phyloP scores from a whole-genome alignment of 129 eudicot species.

The Arctium minus region DNA sequence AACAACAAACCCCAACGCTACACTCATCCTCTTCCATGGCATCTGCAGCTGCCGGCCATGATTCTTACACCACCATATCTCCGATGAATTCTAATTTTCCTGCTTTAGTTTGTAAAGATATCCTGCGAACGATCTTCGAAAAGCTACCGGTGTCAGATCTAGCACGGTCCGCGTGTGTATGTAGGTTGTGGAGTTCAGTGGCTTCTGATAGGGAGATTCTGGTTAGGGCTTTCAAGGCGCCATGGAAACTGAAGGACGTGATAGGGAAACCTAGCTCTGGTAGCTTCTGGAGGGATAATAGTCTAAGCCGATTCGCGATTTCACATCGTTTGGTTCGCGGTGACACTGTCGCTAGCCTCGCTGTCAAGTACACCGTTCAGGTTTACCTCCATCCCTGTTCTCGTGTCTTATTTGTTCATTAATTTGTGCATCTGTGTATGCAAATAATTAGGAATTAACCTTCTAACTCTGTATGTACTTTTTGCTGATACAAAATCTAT shows the following conservation, averaged over 20 bases:
- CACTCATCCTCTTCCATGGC: constrained; percentile 20
- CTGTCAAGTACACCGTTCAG: constrained; percentile 94
- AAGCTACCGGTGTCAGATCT: constrained; percentile 63
- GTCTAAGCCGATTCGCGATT: constrained; percentile 59
- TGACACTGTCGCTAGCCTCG: constrained; percentile 83
- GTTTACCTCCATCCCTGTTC: constrained; percentile 19
- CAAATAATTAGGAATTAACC: neutral
- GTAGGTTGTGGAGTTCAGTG: constrained; percentile 57
- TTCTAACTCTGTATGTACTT: neutral
- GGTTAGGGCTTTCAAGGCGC: constrained; percentile 57
- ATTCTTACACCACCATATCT: constrained; percentile 33
- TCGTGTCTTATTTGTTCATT: neutral
- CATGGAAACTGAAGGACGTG: constrained; percentile 68
- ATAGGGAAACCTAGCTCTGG: constrained; percentile 72
- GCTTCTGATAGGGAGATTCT: constrained; percentile 76
- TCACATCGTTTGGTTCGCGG: constrained; percentile 60
- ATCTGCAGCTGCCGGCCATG: neutral
- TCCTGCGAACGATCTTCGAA: constrained; percentile 62
- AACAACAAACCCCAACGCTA: constrained; percentile 23
- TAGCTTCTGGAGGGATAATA: constrained; percentile 79
- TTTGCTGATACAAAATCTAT: neutral
- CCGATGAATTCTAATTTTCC: constrained; percentile 78
- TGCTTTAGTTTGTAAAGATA: constrained; percentile 60
- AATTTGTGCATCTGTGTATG: neutral
- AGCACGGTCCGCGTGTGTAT: constrained; percentile 84